Percentiles rank a stretch among this genome's conserved stretches.
Conservation (phyloP, 208 protist species). For the Angomonas desouzai region DNA sequence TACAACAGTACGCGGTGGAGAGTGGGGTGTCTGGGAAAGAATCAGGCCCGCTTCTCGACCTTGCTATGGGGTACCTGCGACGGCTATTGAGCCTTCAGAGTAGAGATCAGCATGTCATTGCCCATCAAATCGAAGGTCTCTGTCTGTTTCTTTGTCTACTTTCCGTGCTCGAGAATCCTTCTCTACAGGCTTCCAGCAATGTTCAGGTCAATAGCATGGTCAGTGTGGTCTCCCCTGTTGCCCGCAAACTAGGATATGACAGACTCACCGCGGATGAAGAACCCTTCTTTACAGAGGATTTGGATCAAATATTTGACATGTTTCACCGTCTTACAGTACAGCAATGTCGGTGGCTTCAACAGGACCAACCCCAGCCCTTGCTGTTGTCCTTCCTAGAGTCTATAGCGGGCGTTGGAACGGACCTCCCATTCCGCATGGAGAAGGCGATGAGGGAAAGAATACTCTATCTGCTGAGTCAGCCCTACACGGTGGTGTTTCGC, state of each 20-base stretch:
- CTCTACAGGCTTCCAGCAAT: background rate
- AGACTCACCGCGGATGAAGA: background rate
- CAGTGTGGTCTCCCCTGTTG: background rate
- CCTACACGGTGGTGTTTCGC: background rate
- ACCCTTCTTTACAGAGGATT: background rate
- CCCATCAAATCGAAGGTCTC: background rate
- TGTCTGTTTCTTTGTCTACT: constrained; percentile 2
- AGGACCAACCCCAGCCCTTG: background rate
- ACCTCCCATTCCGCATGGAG: background rate
- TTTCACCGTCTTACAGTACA: background rate
- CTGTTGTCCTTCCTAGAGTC: background rate
- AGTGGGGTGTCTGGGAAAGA: too few relatives aligned
- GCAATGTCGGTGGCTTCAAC: background rate
- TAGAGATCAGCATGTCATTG: background rate
- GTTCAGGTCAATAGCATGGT: too few relatives aligned
- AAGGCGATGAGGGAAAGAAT: background rate
- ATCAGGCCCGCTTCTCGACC: background rate
- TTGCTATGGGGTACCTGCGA: background rate
- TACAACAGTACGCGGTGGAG: background rate
- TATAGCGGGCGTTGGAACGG: background rate
- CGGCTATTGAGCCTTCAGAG: background rate
- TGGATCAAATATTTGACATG: background rate
- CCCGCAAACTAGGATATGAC: background rate
- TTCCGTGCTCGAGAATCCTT: background rate
- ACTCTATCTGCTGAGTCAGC: background rate